Conservation (phyloP, 23 red algal species). For the Gracilariopsis chorda region DNA sequence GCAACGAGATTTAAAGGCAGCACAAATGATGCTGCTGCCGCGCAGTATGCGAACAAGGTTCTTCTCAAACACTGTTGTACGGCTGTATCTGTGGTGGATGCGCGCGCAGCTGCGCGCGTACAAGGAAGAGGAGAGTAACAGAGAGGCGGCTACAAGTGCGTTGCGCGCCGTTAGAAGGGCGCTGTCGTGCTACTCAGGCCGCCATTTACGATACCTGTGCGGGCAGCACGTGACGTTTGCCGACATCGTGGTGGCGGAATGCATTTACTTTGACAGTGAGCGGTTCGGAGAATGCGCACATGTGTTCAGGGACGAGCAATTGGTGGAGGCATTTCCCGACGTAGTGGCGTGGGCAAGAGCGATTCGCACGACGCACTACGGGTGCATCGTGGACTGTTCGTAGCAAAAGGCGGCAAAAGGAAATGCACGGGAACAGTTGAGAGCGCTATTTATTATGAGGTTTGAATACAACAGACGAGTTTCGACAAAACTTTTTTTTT, state of each 20-base stretch:
- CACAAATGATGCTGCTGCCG: background rate
- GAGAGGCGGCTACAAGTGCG: conserved; percentile 4
- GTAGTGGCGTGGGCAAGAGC: conserved; percentile 48
- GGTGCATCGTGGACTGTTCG: background rate
- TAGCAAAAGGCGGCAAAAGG: background rate
- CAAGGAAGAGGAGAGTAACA: background rate
- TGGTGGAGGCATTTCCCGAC: conserved; percentile 41
- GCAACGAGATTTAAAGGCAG: background rate
- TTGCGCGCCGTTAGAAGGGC: conserved; percentile 9
- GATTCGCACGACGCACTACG: conserved; percentile 38
- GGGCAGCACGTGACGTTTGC: conserved; percentile 39
- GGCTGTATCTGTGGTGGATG: conserved; percentile 27
- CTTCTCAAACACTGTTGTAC: background rate
- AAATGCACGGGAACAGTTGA: background rate
- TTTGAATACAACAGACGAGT: background rate
- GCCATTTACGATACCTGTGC: conserved; percentile 35
- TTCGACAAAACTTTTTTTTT: background rate
- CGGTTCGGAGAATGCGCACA: background rate
- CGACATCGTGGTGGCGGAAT: conserved; percentile 47
- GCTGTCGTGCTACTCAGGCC: conserved; percentile 6
- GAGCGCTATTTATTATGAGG: background rate
- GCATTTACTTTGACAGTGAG: conserved; percentile 34
- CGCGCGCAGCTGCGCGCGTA: background rate
- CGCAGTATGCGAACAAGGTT: background rate
- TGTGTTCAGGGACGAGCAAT: conserved; percentile 22